phyloP scores from a whole-genome alignment of 805 yeast species.

The Brettanomyces bruxellensis region DNA sequence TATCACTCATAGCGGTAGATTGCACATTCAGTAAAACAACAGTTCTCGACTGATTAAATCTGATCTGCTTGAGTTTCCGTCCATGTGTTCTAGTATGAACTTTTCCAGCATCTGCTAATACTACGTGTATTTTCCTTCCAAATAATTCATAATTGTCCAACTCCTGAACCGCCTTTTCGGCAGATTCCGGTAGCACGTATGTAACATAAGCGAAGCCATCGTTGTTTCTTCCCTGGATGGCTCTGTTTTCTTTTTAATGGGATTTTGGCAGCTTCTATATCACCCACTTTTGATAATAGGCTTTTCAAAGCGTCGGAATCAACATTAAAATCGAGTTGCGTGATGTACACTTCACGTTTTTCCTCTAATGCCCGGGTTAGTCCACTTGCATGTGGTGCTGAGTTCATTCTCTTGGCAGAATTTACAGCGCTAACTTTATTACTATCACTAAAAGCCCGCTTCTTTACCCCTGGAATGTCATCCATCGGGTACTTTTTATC shows the following conservation, averaged over 20 bases:
- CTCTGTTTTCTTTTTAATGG: conserved; percentile 31
- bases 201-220: conserved; percentile 64
- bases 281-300: conserved; percentile 42
- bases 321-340: conserved; percentile 41
- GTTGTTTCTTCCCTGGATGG: conserved; percentile 27
- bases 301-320: conserved; percentile 29
- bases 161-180: conserved; percentile 34
- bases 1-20: background rate
- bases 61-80: background rate
- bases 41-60: background rate
- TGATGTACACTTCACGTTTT: conserved; percentile 49
- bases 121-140: conserved; percentile 41
- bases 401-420: background rate
- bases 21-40: background rate
- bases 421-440: conserved; percentile 13
- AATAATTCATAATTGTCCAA: conserved; percentile 33
- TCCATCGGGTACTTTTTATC: background rate
- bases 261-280: conserved; percentile 40
- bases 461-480: background rate
- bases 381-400: too few relatives aligned
- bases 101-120: conserved; percentile 29
- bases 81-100: background rate
- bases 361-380: conserved; percentile 8
- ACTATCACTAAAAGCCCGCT: background rate
- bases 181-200: conserved; percentile 33